Evolutionary conservation across 306 rosid species (phyloP).

Genomic region (Quercus gilva): DNA sequence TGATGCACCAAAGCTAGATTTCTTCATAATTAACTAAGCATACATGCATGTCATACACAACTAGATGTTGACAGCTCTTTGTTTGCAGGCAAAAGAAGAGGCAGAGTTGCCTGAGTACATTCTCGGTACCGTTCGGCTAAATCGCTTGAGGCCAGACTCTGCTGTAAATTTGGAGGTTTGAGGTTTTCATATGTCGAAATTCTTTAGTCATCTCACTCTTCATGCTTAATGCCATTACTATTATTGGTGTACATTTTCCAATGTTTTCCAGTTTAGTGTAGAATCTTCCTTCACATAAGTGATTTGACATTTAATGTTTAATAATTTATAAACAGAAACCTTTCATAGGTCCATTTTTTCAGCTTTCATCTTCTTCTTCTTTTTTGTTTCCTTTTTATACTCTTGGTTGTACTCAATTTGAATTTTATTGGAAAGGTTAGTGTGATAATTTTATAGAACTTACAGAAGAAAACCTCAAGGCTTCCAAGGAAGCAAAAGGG

Average conservation of each 20-base stretch:
- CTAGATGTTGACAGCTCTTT: conserved; percentile 22
- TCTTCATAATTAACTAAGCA: background rate
- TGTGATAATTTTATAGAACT: background rate
- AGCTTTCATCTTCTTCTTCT: background rate
- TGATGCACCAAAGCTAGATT: conserved; percentile 1
- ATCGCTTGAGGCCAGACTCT: conserved; percentile 62
- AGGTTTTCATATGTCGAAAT: conserved; percentile 17
- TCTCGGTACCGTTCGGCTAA: conserved; percentile 86
- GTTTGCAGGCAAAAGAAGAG: conserved; percentile 74
- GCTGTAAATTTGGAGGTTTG: conserved; percentile 51
- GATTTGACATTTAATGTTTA: background rate
- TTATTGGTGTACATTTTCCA: background rate
- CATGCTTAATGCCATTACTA: background rate
- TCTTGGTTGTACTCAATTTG: background rate
- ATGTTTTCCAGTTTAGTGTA: background rate
- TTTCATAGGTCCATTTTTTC: background rate
- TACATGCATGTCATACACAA: background rate
- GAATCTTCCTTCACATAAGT: background rate
- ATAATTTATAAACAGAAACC: background rate
- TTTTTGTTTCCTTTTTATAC: background rate
- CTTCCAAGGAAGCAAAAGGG: background rate
- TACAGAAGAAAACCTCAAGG: background rate
- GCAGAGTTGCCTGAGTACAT: conserved; percentile 77
- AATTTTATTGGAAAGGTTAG: background rate
- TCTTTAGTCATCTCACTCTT: background rate